These are phyloP conservation scores for Lentithecium fluviatile DNA, from an alignment of 495 filamentous ascomycete species.

Conservation along the genomic window DNA sequence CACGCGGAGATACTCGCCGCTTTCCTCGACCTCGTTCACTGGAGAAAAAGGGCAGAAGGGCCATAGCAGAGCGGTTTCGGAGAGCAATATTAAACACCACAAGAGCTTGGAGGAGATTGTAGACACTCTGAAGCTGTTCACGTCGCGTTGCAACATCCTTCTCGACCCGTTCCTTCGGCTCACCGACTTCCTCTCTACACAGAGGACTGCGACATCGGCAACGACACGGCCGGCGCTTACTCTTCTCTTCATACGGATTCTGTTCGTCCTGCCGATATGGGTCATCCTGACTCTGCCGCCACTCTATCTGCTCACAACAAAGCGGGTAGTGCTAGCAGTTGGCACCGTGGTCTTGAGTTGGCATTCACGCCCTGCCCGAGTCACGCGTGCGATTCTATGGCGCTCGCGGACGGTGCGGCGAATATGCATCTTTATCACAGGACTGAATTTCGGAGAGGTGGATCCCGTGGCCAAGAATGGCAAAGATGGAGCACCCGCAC, in stretches of 20 bases:
- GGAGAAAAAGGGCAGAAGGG: constrained; percentile 57
- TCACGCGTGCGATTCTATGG: constrained; percentile 87
- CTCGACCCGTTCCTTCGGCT: constrained; percentile 83
- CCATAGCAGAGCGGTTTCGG: constrained; percentile 56
- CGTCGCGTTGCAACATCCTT: constrained; percentile 83
- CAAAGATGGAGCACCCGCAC: constrained; percentile 22
- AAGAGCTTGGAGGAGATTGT: constrained; percentile 96
- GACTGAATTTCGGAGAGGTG: constrained; percentile 63
- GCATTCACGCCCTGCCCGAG: constrained; percentile 83
- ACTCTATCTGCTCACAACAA: constrained; percentile 79
- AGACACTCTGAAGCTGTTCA: constrained; percentile 84
- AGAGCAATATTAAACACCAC: constrained; percentile 66
- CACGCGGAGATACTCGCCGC: constrained; percentile 78
- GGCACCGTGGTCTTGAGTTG: constrained; percentile 85
- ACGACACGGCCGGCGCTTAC: constrained; percentile 91
- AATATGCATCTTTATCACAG: constrained; percentile 67
- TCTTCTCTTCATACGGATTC: constrained; percentile 81
- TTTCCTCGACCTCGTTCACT: constrained; percentile 80
- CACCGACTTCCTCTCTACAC: constrained; percentile 91
- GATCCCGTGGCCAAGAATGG: constrained; percentile 9
- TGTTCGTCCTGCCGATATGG: constrained; percentile 87
- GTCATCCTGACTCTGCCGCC: constrained; percentile 77
- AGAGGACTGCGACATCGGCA: constrained; percentile 84
- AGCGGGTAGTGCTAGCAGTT: constrained; percentile 71
- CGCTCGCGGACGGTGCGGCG: constrained; percentile 72